phyloP scores from a whole-genome alignment of 2,329 filamentous ascomycete species.

The Aspergillus pseudotamarii region DNA sequence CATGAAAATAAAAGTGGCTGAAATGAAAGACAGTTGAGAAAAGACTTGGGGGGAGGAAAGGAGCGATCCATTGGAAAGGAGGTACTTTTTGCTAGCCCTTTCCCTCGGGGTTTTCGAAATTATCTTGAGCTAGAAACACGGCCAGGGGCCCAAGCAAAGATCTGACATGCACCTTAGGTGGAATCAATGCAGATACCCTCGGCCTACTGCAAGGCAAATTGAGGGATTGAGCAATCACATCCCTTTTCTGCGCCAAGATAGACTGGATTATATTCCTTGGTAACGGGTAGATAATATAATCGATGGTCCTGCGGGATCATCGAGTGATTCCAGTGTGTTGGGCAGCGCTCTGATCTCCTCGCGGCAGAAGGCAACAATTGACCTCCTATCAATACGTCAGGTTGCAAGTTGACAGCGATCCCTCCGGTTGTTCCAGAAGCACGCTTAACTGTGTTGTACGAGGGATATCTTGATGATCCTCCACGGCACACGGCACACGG shows the following conservation, averaged over 20 bases:
- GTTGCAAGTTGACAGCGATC: slow-evolving; percentile 7
- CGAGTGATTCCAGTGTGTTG: neutral
- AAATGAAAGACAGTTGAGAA: neutral
- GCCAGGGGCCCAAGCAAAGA: neutral
- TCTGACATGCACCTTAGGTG: slow-evolving; percentile 12
- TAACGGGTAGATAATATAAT: neutral
- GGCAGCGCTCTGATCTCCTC: neutral
- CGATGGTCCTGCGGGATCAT: neutral
- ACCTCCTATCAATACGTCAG: neutral
- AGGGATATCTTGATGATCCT: slow-evolving; percentile 21
- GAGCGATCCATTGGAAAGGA: neutral
- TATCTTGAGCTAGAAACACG: neutral
- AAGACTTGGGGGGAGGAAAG: neutral
- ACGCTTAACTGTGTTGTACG: slow-evolving; percentile 18
- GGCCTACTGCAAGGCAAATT: slow-evolving; percentile 17
- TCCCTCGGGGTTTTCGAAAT: neutral
- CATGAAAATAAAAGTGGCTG: neutral
- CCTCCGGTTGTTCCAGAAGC: slow-evolving; percentile 18
- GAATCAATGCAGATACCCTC: slow-evolving; percentile 17
- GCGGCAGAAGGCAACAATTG: neutral
- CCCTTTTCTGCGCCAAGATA: slow-evolving; percentile 5
- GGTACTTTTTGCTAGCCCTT: neutral
- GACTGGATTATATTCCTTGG: slow-evolving; percentile 8
- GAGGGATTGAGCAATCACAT: slow-evolving; percentile 13
- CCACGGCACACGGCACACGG: slow-evolving; percentile 9